These are phyloP conservation scores for Smittium mucronatum DNA, from an alignment of 371 early-diverging fungal species.

Conservation along the genomic window DNA sequence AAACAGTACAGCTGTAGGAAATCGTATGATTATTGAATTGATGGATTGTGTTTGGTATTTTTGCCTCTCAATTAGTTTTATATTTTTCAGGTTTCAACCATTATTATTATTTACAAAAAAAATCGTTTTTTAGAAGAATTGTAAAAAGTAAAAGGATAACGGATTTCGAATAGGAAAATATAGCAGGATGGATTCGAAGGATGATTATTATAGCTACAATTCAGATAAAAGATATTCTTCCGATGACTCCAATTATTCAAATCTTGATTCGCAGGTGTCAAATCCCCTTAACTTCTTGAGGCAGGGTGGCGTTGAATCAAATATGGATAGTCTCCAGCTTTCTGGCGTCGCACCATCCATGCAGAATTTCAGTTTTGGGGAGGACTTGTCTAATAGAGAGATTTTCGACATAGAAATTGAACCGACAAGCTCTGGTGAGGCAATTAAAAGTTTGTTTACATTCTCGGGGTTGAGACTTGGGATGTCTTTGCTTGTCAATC, in stretches of 20 bases:
- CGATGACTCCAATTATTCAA: neutral
- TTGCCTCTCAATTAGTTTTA: too few relatives aligned
- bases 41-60: too few relatives aligned
- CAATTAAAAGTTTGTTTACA: constrained; percentile 39
- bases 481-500: constrained; percentile 47
- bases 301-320: neutral
- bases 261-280: neutral
- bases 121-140: too few relatives aligned
- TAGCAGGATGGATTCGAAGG: too few relatives aligned
- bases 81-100: too few relatives aligned
- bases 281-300: neutral
- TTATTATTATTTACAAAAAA: too few relatives aligned
- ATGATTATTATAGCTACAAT: too few relatives aligned
- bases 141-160: too few relatives aligned
- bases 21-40: too few relatives aligned
- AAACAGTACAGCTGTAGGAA: too few relatives aligned
- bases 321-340: neutral
- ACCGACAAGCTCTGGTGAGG: constrained; percentile 13
- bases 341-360: neutral
- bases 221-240: neutral
- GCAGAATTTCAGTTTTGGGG: neutral
- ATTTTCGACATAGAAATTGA: neutral
- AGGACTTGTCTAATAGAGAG: neutral
- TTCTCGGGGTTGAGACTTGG: constrained; percentile 53
- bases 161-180: too few relatives aligned